Evolutionary conservation across 2,329 filamentous ascomycete species (phyloP), one percentile per base, ranked within the genome.

Genomic region (Epichloe gansuensis): DNA sequence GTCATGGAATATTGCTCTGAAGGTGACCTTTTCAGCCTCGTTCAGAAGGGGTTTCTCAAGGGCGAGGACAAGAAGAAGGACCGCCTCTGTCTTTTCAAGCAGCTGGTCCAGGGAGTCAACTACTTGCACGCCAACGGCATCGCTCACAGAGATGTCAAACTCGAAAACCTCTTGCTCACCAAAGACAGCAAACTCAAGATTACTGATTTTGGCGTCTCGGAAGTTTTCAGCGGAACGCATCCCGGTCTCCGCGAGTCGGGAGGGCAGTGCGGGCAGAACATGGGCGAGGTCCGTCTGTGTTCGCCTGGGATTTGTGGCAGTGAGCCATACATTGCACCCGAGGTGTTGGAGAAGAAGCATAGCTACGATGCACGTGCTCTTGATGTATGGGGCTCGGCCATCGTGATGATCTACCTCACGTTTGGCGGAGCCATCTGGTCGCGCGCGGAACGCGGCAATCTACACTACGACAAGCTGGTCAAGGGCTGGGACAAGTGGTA

Each of bases 1-100:
- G 87, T 95, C 52, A 95, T 95, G 89, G 88, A 95, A 64, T 94
- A 87, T 65, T 95, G 89, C 70, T 76, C 80, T 3, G 81, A 88
- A 58, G 89, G 89, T 45, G 89, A 95, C 62, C 71, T 95, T 5
- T 91, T 85, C 65, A 75, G 76, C 55, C 71, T 95, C 12, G 83
- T 94, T 40, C 78, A 83, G 57, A 84, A 84, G 64, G 78, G 78
- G 36, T 84, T 85, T 60, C 79, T 94, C 56, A 78, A 73, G 52
- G 69, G 73, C 3, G 75, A 82, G 6, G 81, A 85, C 51, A 81
- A 82, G 53, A 72, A 77, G 15, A 74, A 76, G 52, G 87, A 94
- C 63, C 82, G 86, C 9, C 71, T 86, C 35, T 95, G 89, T 67
- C 76, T 95, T 56, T 94, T 95, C 77, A 94, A 94, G 74, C 89